Evolutionary conservation across 2,329 filamentous ascomycete genomes (phyloP), one percentile per base, ranked within the genome.

Genomic region (Xylariales sp.): DNA sequence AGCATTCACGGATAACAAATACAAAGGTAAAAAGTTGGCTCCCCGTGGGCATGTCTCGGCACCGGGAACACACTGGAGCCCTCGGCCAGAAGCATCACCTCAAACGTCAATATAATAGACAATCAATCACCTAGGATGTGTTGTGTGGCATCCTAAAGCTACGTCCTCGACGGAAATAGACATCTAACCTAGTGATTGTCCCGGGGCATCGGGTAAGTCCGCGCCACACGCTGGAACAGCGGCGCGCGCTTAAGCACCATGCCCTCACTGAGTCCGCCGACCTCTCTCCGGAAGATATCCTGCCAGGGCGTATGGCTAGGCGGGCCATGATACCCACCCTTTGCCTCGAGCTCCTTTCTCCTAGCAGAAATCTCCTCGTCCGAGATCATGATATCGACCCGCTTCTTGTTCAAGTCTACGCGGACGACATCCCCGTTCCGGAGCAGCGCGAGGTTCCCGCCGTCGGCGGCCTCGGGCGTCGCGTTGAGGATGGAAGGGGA

Each of bases 401-500:
- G 79, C 7, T 85, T 79, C 71, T 82, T 81, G 63, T 75, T 81
- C 62, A 87, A 74, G 69, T 87, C 85, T 5, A 87, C 83, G 3
- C 85, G 77, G 23, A 87, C 70, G 54, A 75, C 75, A 71, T 87
- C 85, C 1, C 85, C 84, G 71, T 86, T 82, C 14, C 75, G 75
- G 23, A 87, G 74, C 23, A 87, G 78, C 3, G 83, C 84, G 23
- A 87, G 77, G 61, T 87, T 87, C 1, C 85, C 85, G 7, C 84
- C 85, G 9, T 83, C 83, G 1, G 85, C 84, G 12, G 85, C 85
- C 74, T 87, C 85, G 7, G 85, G 85, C 52, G 81, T 85, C 1
- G 84, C 85, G 67, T 87, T 86, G n/a, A 87, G 75, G 58, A 87
- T 87, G 0, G 83, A 86, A 1, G 85, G 85, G 3, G 83, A 85